A percentile compares a stretch with the other conserved stretches of the same genome.
Conservation (phyloP, 2,329 filamentous ascomycete species). For the Colletotrichum aenigma region DNA sequence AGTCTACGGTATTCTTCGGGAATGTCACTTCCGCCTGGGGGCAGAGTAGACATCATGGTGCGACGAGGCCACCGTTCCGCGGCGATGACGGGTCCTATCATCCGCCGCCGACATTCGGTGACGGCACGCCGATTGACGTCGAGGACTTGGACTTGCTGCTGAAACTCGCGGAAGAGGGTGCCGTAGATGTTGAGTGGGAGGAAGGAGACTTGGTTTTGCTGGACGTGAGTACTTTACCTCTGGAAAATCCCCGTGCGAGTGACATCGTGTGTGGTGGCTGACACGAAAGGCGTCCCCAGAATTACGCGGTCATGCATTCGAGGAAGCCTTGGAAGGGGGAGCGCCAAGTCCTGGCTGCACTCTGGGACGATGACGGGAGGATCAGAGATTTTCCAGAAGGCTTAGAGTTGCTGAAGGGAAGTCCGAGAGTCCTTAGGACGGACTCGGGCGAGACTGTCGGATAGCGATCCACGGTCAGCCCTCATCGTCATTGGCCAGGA, state of each 20-base stretch:
- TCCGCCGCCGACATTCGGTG: slow-evolving; percentile 33
- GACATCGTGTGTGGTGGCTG: neutral
- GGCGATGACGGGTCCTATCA: slow-evolving; percentile 38
- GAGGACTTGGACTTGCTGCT: slow-evolving; percentile 32
- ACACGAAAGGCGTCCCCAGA: slow-evolving; percentile 23
- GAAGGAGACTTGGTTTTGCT: slow-evolving; percentile 33
- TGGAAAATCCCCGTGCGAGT: neutral
- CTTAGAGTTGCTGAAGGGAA: slow-evolving; percentile 16
- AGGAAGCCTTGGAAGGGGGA: slow-evolving; percentile 32
- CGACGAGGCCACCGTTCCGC: slow-evolving; percentile 31
- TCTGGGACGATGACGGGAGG: slow-evolving; percentile 32
- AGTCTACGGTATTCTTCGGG: slow-evolving; percentile 33
- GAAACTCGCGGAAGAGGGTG: slow-evolving; percentile 26
- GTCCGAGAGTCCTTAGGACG: slow-evolving; percentile 10
- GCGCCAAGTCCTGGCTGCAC: slow-evolving; percentile 32
- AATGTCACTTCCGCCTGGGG: slow-evolving; percentile 40
- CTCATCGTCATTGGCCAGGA: neutral
- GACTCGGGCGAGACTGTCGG: neutral
- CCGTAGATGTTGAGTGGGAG: slow-evolving; percentile 31
- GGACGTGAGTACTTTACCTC: slow-evolving; percentile 26
- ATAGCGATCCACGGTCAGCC: neutral
- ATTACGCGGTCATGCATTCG: slow-evolving; percentile 37
- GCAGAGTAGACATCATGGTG: slow-evolving; percentile 33
- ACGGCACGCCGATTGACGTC: slow-evolving; percentile 31
- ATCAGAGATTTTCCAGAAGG: slow-evolving; percentile 29